These are phyloP conservation scores for Solanum hybrid DNA, from an alignment of 305 asterid genomes.

Conservation along the genomic window DNA sequence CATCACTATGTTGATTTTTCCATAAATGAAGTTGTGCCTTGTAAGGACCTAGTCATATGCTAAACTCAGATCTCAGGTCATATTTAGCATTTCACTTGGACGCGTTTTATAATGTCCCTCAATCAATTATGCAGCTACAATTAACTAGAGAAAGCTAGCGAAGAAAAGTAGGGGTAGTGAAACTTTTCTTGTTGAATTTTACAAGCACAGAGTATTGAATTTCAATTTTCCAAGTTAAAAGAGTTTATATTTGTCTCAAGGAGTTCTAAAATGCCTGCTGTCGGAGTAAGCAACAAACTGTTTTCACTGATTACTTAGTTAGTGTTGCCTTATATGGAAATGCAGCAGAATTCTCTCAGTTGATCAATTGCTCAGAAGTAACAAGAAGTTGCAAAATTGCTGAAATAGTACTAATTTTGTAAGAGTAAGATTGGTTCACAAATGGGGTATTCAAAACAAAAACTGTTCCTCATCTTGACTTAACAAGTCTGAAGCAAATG, in stretches of 20 bases:
- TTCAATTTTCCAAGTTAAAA: not conserved
- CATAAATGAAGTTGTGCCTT: not conserved
- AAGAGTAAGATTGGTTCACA: not conserved
- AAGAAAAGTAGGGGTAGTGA: not conserved
- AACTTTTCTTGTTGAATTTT: not conserved
- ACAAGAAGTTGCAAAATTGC: not conserved
- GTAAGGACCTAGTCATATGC: not conserved
- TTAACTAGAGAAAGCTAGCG: not conserved
- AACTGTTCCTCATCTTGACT: conserved; percentile 16
- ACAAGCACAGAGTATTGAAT: not conserved
- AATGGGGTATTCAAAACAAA: conserved; percentile 19
- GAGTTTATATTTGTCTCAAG: not conserved
- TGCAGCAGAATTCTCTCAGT: not conserved
- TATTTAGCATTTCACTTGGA: not conserved
- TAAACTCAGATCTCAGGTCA: not conserved
- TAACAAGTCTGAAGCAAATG: conserved; percentile 10
- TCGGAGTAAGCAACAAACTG: not conserved
- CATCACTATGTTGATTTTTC: not conserved
- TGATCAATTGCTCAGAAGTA: not conserved
- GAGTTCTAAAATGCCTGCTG: not conserved
- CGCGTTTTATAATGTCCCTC: not conserved
- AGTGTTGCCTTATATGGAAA: not conserved
- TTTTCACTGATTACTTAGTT: not conserved
- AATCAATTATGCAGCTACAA: not conserved
- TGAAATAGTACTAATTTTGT: not conserved